Base-by-base conservation (phyloP, 1,139 yeast species). In the Debaryomyces subglobosus region DNA sequence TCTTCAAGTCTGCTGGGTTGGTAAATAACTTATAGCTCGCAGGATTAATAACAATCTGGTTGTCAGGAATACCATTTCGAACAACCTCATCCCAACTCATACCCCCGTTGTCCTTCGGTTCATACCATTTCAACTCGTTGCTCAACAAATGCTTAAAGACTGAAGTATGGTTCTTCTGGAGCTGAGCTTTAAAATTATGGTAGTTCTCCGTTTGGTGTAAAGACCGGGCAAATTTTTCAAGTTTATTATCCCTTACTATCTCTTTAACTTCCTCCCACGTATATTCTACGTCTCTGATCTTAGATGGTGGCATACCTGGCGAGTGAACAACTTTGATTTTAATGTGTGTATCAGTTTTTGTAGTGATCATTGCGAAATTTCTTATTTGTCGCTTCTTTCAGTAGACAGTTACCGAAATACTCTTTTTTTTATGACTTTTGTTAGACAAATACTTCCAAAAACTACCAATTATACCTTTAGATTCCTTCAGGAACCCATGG, bases 181-280 rank as follows among this genome's bases (percentile, higher is more conserved):
- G 62, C 39, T 58, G 52, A 30, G 60, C 61, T 55, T 76, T 76
- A 56, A 75, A 74, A 20, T 53, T 57, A 40, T 64, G 62, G 52
- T 76, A 76, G 45, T 64, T 58, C 18, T 63, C 59, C 16, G 77
- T 74, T 46, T 58, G 68, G 33, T 51, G 54, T 48, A 59, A 59
- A 29, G 74, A 71, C 52, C 81, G 61, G 20, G 79, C 79, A 57
- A 75, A 72, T 38, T 62, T 56, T 48, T 74, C 77, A 41, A 76
- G 61, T 41, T 65, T 61, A 54, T 76, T 76, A 44, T 60, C 52
- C 8, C 49, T 44, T 4, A 71, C 60, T 34, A 76, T 72, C 21
- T 64, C 59, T 38, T 56, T 56, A 15, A 69, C 63, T 45, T 74
- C 75, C 13, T 55, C 55, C 81, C 81, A 76, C 3, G 65, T 52